Conservation (phyloP, 495 filamentous ascomycete genomes). For the Penicillium alfredii region DNA sequence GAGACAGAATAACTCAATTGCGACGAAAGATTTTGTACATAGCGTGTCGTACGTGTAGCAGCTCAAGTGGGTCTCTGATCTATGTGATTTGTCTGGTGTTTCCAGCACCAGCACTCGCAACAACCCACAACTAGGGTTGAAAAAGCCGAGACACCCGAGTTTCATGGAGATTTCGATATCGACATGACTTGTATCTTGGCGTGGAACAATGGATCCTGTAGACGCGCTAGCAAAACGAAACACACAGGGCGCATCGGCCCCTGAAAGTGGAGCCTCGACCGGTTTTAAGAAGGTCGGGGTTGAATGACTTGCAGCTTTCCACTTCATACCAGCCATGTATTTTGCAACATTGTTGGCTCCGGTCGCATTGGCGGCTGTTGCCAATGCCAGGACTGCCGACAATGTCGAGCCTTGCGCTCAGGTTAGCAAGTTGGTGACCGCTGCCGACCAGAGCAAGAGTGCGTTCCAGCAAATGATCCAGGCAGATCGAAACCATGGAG, state of each 20-base stretch:
- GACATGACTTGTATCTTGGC: no score
- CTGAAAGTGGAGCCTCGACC: background rate
- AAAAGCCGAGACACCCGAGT: slow-evolving; percentile 30
- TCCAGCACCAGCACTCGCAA: no score
- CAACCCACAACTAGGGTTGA: no score
- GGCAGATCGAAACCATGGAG: background rate
- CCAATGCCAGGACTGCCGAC: slow-evolving; percentile 7
- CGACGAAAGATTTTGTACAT: no score
- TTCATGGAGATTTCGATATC: no score
- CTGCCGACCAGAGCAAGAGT: slow-evolving; percentile 16
- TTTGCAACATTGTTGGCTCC: slow-evolving; percentile 10
- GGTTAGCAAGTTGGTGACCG: slow-evolving; percentile 15
- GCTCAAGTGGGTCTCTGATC: no score
- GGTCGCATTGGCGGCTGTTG: slow-evolving; percentile 12
- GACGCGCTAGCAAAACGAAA: background rate
- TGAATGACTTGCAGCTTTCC: no score
- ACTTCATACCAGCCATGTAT: slow-evolving; percentile 13
- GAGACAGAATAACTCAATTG: slow-evolving; percentile 3
- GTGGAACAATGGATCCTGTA: no score
- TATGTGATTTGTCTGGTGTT: no score
- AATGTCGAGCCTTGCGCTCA: slow-evolving; percentile 24
- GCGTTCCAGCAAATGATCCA: slow-evolving; percentile 5
- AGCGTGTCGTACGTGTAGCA: no score
- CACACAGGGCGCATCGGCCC: background rate
- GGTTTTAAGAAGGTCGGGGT: no score